Percentiles rank a stretch among this genome's conserved stretches.
Evolutionary conservation across 805 yeast genomes (phyloP).

Genomic region (Lipomyces chichibuensis): DNA sequence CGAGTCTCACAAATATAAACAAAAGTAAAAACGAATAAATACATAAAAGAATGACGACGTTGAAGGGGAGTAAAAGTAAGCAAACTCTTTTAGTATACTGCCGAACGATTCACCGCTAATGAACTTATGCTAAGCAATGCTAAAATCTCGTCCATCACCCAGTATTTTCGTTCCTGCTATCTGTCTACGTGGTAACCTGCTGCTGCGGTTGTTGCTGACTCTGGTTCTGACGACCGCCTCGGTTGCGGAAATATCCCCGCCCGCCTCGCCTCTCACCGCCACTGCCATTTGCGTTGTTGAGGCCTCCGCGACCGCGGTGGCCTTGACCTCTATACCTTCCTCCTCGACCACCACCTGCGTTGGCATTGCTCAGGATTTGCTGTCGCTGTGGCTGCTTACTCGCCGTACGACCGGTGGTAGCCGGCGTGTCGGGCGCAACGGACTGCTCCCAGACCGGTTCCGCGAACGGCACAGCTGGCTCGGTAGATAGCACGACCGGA

Average conservation of each 20-base stretch:
- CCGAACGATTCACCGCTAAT: neutral
- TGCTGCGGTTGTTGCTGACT: constrained; percentile 20
- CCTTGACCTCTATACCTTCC: constrained; percentile 13
- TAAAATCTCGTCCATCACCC: neutral
- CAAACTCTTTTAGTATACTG: neutral
- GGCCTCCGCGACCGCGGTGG: constrained; percentile 2
- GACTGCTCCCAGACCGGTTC: constrained; percentile 11
- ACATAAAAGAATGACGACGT: neutral
- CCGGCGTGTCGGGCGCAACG: neutral
- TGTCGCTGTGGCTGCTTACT: neutral
- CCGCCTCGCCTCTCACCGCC: constrained; percentile 17
- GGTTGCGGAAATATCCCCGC: constrained; percentile 14
- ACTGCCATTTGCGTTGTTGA: constrained; percentile 8
- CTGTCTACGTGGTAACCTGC: constrained; percentile 20
- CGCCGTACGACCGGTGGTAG: neutral
- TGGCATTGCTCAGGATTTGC: constrained; percentile 1
- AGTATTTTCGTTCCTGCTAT: neutral
- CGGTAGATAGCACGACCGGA: constrained; percentile 1
- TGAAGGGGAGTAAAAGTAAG: neutral
- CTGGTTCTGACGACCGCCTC: constrained; percentile 8
- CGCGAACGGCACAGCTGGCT: constrained; percentile 13
- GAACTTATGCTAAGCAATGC: neutral
- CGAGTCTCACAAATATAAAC: neutral
- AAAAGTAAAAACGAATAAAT: neutral
- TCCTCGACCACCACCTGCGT: constrained; percentile 9